Conservation (phyloP, 2,329 filamentous ascomycete species). For the Alternaria viburni region DNA sequence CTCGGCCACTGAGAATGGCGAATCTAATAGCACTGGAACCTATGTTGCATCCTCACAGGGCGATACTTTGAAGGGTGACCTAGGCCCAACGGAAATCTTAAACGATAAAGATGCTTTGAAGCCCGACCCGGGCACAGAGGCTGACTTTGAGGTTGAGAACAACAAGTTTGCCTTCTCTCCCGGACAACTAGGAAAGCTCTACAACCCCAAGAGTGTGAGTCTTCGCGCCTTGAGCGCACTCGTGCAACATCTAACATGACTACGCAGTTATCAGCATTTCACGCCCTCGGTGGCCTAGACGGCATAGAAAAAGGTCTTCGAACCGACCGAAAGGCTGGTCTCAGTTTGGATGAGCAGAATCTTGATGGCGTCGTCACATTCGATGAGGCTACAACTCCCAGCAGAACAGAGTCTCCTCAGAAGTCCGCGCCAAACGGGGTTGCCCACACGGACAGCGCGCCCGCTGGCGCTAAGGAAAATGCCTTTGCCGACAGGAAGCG, state of each 20-base stretch:
- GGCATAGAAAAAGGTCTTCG: conserved; percentile 77
- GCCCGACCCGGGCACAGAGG: conserved; percentile 72
- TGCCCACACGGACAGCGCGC: conserved; percentile 26
- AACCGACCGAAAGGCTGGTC: conserved; percentile 67
- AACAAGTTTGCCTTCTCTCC: conserved; percentile 86
- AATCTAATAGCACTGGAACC: conserved; percentile 64
- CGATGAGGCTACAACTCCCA: conserved; percentile 62
- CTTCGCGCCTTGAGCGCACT: not conserved
- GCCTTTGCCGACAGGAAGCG: conserved; percentile 69
- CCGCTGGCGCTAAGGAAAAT: conserved; percentile 35
- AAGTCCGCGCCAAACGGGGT: conserved; percentile 25
- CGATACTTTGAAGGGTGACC: conserved; percentile 49
- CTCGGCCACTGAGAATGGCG: conserved; percentile 63
- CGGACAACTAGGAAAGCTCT: conserved; percentile 79
- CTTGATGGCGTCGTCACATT: conserved; percentile 72
- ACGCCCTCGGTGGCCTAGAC: conserved; percentile 73
- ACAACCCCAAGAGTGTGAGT: conserved; percentile 78
- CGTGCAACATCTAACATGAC: not conserved
- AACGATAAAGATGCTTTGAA: conserved; percentile 72
- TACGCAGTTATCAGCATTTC: conserved; percentile 61
- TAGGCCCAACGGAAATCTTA: conserved; percentile 61
- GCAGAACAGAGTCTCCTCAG: conserved; percentile 16
- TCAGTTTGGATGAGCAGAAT: conserved; percentile 72
- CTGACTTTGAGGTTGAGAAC: conserved; percentile 71
- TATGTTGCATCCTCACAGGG: conserved; percentile 58